Conservation (phyloP, 2,329 filamentous ascomycete genomes). For the Bipolaris zeicola region DNA sequence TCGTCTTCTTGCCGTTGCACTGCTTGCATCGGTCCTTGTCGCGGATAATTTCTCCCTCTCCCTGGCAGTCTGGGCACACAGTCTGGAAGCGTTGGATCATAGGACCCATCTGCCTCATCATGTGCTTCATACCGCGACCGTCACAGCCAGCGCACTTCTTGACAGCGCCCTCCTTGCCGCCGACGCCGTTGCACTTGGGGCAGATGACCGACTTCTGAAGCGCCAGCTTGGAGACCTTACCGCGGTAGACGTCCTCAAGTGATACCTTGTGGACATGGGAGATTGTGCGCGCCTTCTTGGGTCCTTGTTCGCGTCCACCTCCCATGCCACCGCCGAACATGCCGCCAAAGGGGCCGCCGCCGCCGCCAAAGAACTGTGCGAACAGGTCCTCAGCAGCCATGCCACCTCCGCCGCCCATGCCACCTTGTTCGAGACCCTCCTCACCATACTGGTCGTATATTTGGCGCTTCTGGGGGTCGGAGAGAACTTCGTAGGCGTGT, state of each 20-base stretch:
- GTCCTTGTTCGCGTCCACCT: slow-evolving; percentile 79
- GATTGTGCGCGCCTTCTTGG: slow-evolving; percentile 91
- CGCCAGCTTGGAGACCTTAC: slow-evolving; percentile 96
- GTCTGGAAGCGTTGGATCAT: slow-evolving; percentile 99
- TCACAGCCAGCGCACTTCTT: slow-evolving; percentile 91
- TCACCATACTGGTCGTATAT: slow-evolving; percentile 98
- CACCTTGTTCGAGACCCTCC: slow-evolving; percentile 87
- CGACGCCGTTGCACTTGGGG: slow-evolving; percentile 88
- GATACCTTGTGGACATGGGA: slow-evolving; percentile 98
- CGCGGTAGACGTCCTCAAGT: slow-evolving; percentile 95
- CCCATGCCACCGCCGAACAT: slow-evolving; percentile 62
- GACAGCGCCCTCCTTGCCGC: slow-evolving; percentile 97
- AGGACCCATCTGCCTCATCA: slow-evolving; percentile 99
- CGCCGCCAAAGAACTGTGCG: slow-evolving; percentile 89
- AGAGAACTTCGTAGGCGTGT: slow-evolving; percentile 93
- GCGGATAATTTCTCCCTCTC: slow-evolving; percentile 94
- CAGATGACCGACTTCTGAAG: slow-evolving; percentile 98
- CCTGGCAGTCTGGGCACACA: slow-evolving; percentile 96
- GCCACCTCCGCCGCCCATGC: slow-evolving; percentile 70
- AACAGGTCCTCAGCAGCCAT: slow-evolving; percentile 98
- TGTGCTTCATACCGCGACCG: slow-evolving; percentile 97
- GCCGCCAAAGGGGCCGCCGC: slow-evolving; percentile 70
- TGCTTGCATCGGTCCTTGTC: slow-evolving; percentile 98
- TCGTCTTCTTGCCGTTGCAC: slow-evolving; percentile 96
- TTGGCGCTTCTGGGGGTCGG: slow-evolving; percentile 86